Evolutionary conservation across 495 filamentous ascomycete species (phyloP).

Genomic region (Tuber calosporum): DNA sequence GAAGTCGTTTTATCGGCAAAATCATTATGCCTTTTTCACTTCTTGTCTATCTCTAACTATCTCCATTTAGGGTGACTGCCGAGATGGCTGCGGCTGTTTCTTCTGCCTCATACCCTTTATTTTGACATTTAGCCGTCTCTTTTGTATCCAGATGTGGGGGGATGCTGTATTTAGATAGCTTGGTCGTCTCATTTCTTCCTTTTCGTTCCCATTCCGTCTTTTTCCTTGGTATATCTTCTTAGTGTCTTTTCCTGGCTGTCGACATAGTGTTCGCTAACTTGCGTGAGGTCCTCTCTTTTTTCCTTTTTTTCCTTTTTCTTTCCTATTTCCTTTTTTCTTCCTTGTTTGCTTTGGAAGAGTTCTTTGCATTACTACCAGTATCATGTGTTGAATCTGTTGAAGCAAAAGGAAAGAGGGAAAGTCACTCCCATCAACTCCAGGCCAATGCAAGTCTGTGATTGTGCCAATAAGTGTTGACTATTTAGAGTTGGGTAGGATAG

Average conservation of each 20-base stretch:
- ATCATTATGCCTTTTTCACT: neutral
- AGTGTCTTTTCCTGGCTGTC: neutral
- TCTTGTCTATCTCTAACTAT: neutral
- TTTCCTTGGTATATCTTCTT: neutral
- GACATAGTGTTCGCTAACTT: neutral
- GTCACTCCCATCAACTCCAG: neutral
- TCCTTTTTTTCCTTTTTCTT: neutral
- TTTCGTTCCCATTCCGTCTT: neutral
- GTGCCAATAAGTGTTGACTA: neutral
- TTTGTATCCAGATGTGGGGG: neutral
- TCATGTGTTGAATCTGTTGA: neutral
- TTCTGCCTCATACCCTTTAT: neutral
- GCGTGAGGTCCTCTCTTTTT: neutral
- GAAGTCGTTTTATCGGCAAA: neutral
- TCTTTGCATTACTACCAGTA: neutral
- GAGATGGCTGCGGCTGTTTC: neutral
- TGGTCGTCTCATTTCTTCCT: neutral
- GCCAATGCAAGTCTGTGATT: neutral
- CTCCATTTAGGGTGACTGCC: neutral
- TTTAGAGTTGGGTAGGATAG: neutral
- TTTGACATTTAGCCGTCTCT: neutral
- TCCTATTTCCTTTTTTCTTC: neutral
- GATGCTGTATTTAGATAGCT: neutral
- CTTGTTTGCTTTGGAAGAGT: neutral
- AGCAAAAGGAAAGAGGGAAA: neutral